Percentiles rank a stretch among this genome's conserved stretches.
Conservation (phyloP, 2,329 filamentous ascomycete species). For the Stagonosporopsis chrysanthemi region DNA sequence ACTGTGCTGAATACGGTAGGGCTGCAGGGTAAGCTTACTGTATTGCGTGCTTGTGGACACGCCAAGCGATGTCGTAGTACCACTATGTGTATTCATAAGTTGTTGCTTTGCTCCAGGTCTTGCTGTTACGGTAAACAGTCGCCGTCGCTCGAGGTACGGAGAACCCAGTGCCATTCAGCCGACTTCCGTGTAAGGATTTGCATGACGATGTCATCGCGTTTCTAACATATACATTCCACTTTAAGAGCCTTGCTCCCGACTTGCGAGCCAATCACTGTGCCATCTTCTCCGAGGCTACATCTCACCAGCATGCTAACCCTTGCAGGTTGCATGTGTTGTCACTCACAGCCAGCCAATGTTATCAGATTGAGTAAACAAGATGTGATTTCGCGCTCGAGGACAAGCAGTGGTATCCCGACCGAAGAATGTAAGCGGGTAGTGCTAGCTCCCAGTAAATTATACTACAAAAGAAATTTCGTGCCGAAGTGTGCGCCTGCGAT, state of each 20-base stretch:
- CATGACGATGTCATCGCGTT: conserved; percentile 10
- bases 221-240: conserved; percentile 6
- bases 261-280: conserved; percentile 8
- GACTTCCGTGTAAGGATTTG: not conserved
- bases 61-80: not conserved
- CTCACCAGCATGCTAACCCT: conserved; percentile 13
- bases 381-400: conserved; percentile 11
- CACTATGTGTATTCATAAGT: not conserved
- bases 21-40: conserved; percentile 8
- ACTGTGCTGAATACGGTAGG: conserved; percentile 1
- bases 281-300: conserved; percentile 10
- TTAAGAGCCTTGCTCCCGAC: conserved; percentile 2
- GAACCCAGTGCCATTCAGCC: not conserved
- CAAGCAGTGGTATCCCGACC: conserved; percentile 23
- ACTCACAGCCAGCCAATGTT: conserved; percentile 5
- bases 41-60: not conserved
- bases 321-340: conserved; percentile 15
- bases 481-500: conserved; percentile 15
- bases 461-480: conserved; percentile 18
- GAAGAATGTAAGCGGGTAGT: conserved; percentile 18
- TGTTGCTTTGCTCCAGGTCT: not conserved
- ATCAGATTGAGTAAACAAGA: conserved; percentile 6
- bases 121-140: not conserved
- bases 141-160: not conserved
- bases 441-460: conserved; percentile 13